Base-by-base conservation (phyloP, 306 rosid species). In the Vigna hirtella region DNA sequence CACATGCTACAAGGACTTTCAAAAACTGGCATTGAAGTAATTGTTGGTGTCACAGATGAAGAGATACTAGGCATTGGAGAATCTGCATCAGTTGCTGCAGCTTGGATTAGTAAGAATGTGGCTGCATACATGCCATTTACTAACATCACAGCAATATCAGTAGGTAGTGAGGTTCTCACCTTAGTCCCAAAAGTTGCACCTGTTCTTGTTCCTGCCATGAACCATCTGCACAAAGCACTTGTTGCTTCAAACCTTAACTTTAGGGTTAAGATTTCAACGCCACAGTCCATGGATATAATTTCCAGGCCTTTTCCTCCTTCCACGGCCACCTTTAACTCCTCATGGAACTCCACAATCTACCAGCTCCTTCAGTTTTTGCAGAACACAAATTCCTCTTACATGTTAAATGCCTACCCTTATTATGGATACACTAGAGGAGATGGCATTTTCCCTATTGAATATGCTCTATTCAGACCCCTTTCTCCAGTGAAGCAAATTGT, bases 301-400 rank as follows among this genome's bases (percentile, higher is more conserved):
- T 94, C 96, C 10, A 90, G 59, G 85, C 78, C 97, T 66, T 94
- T 94, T 65, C 98, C 97, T 14, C 98, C 97, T 0, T 94, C 97
- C 24, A 83, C 98, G 0, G 97, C 98, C 13, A 36, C 88, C 56
- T 92, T 94, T 77, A 81, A 94, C 72, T 77, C 90, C 14, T 85
- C 94, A 1, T 89, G 93, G 93, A 88, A 87, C 86, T 85, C 91
- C 34, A 92, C 91, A 65, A 77, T 92, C 48, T 84, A 80, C 66
- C 93, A 85, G 72, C 74, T 92, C 76, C 97, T 92, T 77, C 94
- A 86, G 89, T 92, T 92, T 78, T 77, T 92, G 80, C 86, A 81
- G 83, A 87, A 87, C 85, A 92, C 97, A 26, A 88, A 92, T 43
- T 92, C 97, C 63, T 92, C 73, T 62, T 92, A 85, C 86, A 90